Base-by-base conservation (phyloP, 495 filamentous ascomycete genomes). In the Podospora pseudopauciseta region DNA sequence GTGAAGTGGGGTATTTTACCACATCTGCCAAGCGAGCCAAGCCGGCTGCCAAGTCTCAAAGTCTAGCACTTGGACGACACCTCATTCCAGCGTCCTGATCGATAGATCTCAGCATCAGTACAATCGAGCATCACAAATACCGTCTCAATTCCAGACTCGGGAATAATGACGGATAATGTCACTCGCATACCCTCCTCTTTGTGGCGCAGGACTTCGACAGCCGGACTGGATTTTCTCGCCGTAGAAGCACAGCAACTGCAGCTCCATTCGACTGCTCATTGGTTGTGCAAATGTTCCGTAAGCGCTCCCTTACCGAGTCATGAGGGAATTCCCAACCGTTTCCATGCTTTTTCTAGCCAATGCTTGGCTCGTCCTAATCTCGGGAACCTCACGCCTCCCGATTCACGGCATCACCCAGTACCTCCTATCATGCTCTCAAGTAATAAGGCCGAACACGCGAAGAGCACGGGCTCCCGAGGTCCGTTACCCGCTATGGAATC, bases 301-400 rank as follows among this genome's bases (percentile, higher is more conserved):
- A 49, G 39, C 13, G 39, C 39, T 18, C 39, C 15, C 39, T 1
- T 49, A 11, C 39, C 32, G 61, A 63, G 61, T 63, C 61, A 58
- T 58, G 55, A 26, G 55, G n/a, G n/a, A 58, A 7, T 63, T 63
- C 28, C 28, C 30, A n/a, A 63, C 34, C 9, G 20, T 63, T 63
- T 63, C 61, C 60, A 63, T 28, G 19, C n/a, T 6, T 19, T n/a
- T 63, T 63, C 61, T 63, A 44, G 61, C 32, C 34, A 58, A 39
- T 19, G 34, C 61, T 63, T 63, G 61, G 61, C 61, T 44, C 19
- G 4, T 20, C 61, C 34, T 63, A 32, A 20, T 15, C 61, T 63
- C 2, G 34, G 34, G 61, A 63, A 34, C 61, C 30, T 63, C 61
- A 39, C 34, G 30, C 28, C 34, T 63, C 30, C 20, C 0, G 61